These are phyloP conservation scores for Laburnicola sp. DNA, from an alignment of 2,329 filamentous ascomycete genomes.

Conservation along the genomic window DNA sequence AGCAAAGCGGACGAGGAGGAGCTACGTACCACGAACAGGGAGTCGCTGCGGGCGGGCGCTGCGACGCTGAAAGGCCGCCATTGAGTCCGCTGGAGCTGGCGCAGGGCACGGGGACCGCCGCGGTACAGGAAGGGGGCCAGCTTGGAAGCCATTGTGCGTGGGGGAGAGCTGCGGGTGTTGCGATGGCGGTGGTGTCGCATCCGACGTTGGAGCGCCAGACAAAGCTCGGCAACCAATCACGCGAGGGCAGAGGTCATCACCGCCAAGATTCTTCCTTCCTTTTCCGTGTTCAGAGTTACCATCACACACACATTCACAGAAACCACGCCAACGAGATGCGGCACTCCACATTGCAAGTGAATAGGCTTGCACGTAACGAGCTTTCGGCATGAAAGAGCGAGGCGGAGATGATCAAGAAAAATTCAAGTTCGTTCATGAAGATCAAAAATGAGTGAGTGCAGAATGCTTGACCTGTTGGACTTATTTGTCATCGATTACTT, in stretches of 20 bases:
- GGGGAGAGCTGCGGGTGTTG: slow-evolving; percentile 26
- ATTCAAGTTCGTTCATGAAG: no score
- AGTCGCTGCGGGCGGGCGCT: slow-evolving; percentile 70
- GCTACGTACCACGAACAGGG: slow-evolving; percentile 60
- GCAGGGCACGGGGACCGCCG: slow-evolving; percentile 66
- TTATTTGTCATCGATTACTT: no score
- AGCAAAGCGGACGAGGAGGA: slow-evolving; percentile 4
- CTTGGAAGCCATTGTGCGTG: slow-evolving; percentile 75
- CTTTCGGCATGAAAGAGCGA: no score
- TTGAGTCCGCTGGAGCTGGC: slow-evolving; percentile 66
- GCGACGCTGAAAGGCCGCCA: slow-evolving; percentile 72
- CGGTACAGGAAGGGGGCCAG: slow-evolving; percentile 73
- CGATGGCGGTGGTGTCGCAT: slow-evolving; percentile 24
- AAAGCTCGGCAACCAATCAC: slow-evolving; percentile 9
- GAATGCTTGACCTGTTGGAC: no score
- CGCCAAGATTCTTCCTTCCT: no score
- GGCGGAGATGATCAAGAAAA: no score
- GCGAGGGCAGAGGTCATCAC: slow-evolving; percentile 6
- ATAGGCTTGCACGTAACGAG: no score
- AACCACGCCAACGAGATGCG: no score
- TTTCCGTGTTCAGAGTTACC: no score
- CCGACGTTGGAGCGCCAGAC: slow-evolving; percentile 4
- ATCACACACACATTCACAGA: no score
- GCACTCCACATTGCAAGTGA: no score
- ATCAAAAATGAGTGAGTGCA: no score